These are phyloP conservation scores for Sordariomycetes sp. DNA, from an alignment of 2,329 filamentous ascomycete species.

Conservation along the genomic window DNA sequence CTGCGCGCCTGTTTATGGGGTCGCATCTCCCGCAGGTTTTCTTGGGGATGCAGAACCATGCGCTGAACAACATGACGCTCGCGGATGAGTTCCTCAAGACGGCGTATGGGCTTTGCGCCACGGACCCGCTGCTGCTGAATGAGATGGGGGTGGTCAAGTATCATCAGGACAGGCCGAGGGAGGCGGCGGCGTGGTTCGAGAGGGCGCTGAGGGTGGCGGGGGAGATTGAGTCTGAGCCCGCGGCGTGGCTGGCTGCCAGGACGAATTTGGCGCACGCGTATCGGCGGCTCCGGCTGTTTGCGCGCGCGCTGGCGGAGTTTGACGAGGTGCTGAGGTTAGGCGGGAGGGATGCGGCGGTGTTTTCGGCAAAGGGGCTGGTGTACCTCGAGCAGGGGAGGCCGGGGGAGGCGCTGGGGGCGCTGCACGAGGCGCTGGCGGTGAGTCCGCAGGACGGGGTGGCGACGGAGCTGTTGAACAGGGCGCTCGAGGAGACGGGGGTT, in stretches of 20 bases:
- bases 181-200: slow-evolving; percentile 65
- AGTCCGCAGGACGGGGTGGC: slow-evolving; percentile 70
- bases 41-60: slow-evolving; percentile 95
- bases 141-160: slow-evolving; percentile 95
- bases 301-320: slow-evolving; percentile 66
- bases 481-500: slow-evolving; percentile 47
- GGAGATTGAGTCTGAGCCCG: slow-evolving; percentile 69
- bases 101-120: slow-evolving; percentile 69
- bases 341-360: slow-evolving; percentile 65
- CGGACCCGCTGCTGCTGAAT: slow-evolving; percentile 82
- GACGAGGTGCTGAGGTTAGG: slow-evolving; percentile 77
- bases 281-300: slow-evolving; percentile 54
- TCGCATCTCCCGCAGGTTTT: slow-evolving; percentile 94
- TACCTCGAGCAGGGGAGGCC: slow-evolving; percentile 63
- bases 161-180: slow-evolving; percentile 67
- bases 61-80: slow-evolving; percentile 85
- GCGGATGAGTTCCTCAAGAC: slow-evolving; percentile 91
- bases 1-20: slow-evolving; percentile 87
- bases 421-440: slow-evolving; percentile 76
- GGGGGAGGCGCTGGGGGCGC: slow-evolving; percentile 64
- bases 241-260: slow-evolving; percentile 70
- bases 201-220: slow-evolving; percentile 65
- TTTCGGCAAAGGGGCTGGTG: slow-evolving; percentile 73
- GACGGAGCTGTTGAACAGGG: slow-evolving; percentile 63
- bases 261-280: slow-evolving; percentile 86